These are phyloP conservation scores for Bondarzewia mesenterica DNA, from an alignment of 1,284 basidiomycete genomes.

Conservation along the genomic window DNA sequence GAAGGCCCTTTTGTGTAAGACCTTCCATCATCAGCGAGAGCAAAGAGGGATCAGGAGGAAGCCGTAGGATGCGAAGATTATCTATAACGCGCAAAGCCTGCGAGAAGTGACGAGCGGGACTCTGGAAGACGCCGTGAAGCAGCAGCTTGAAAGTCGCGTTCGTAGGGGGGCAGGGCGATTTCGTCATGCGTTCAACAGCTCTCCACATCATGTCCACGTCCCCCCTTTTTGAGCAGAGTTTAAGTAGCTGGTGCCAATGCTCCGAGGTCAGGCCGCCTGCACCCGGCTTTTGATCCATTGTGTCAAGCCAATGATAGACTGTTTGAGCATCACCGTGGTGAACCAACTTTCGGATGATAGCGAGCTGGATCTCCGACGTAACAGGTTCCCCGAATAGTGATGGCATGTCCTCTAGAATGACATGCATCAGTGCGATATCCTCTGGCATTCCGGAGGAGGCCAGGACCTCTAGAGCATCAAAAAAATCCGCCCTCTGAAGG, in stretches of 20 bases:
- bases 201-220: slow-evolving; percentile 32
- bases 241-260: slow-evolving; percentile 48
- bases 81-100: slow-evolving; percentile 26
- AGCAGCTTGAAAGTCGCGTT: slow-evolving; percentile 40
- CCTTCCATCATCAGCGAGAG: slow-evolving; percentile 33
- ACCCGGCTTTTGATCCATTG: slow-evolving; percentile 40
- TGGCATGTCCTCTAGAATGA: slow-evolving; percentile 39
- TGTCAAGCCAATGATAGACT: slow-evolving; percentile 39
- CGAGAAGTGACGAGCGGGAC: slow-evolving; percentile 6
- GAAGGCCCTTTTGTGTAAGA: slow-evolving; percentile 30
- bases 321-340: slow-evolving; percentile 31
- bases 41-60: slow-evolving; percentile 36
- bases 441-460: slow-evolving; percentile 37
- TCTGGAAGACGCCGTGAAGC: slow-evolving; percentile 30
- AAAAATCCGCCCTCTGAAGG: slow-evolving; percentile 6
- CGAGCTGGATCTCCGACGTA: slow-evolving; percentile 16
- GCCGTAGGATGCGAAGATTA: slow-evolving; percentile 33
- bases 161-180: slow-evolving; percentile 35
- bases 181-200: slow-evolving; percentile 34
- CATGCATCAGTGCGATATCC: slow-evolving; percentile 41
- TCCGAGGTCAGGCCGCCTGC: slow-evolving; percentile 34
- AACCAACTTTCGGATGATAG: slow-evolving; percentile 38
- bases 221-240: slow-evolving; percentile 30
- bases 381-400: slow-evolving; percentile 34
- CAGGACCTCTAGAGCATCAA: slow-evolving; percentile 29